Base-by-base conservation (phyloP, 2,329 filamentous ascomycete species). In the Zelopaecilomyces penicillatus region DNA sequence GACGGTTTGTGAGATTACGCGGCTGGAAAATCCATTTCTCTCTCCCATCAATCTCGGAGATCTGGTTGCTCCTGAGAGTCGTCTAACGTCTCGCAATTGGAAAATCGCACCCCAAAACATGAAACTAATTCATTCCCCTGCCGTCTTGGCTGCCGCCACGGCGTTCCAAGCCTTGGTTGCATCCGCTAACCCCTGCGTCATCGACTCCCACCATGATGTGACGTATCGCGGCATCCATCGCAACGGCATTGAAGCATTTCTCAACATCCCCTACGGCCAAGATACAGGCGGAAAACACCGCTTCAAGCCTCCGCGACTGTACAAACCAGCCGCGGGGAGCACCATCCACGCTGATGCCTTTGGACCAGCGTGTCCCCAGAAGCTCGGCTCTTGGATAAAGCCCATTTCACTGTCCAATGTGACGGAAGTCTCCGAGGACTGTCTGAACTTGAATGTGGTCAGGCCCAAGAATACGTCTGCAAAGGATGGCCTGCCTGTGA, bases 211-310 rank as follows among this genome's bases (percentile, higher is more conserved):
- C 10, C 42, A 43, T 2, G 49, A 57, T 30, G 55, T 73, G 39
- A 68, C 60, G 1, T 74, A 72, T 50, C 46, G 52, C n/a, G 71
- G 72, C 7, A 50, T 71, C 19, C 44, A 58, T 7, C 63, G 66
- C 47, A 70, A 69, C 47, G 66, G 61, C 26, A 60, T 74, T 33
- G 71, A 75, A 43, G 58, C 65, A 6, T 75, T 73, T 48, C 60
- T 71, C 4, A 65, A 64, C n/a, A 69, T 74, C 26, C 66, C 62
- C 1, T 75, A 70, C 39, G 71, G 66, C 4, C 52, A 70, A 41
- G 69, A 73, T 48, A 74, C 71, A 0, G 52, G 66, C 47, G 69
- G 68, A 7, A 50, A 52, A 28, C 65, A 69, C 40, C 62, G 71
- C 39, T 75, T 74, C 56, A 69, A 67, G 44, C 68, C 70, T 5